Evolutionary conservation across 352 stramenopile species (phyloP), one percentile per base, ranked within the genome.

Genomic region (Phytophthora cactorum): DNA sequence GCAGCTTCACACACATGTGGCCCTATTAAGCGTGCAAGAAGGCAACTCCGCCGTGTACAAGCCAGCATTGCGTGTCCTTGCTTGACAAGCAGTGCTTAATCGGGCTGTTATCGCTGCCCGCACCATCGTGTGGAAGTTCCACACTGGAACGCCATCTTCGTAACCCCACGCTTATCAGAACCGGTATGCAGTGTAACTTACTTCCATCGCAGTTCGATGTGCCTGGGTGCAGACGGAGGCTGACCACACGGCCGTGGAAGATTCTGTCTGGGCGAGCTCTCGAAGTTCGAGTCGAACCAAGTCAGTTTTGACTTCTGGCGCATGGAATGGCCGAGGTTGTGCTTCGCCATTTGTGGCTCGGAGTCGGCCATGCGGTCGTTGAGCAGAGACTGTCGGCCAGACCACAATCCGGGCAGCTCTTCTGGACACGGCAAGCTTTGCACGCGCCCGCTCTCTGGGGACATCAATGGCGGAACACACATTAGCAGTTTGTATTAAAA

Each of bases 321-420:
- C 22, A 57, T 68, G 59, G 59, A 67, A 55, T 22, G 25, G n/a
- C 59, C 25, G 15, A 63, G 56, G n/a, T 6, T 14, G 15, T 27
- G 41, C 28, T 14, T 15, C 4, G 54, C 55, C 46, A 63, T 68
- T 63, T 68, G 61, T 68, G 61, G 61, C 61, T 57, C 41, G 4
- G 27, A 36, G 36, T n/a, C 27, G 46, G 15, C 34, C 61, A 63
- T 58, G 29, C 36, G 53, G 36, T 63, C 28, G 58, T 65, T 8
- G 5, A 52, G 47, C 55, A 61, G 28, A 61, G 54, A 45, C 54
- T 61, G 28, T 17, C 58, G 45, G 38, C 22, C 25, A 47, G 44
- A 15, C 15, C 47, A 52, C 41, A 47, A 45, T 63, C 47, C 47
- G 36, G 58, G 31, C 55, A 63, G 36, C 58, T 57, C 58, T 58